phyloP scores from a whole-genome alignment of 495 filamentous ascomycete genomes.

The Pyrenopolyporus hunteri region DNA sequence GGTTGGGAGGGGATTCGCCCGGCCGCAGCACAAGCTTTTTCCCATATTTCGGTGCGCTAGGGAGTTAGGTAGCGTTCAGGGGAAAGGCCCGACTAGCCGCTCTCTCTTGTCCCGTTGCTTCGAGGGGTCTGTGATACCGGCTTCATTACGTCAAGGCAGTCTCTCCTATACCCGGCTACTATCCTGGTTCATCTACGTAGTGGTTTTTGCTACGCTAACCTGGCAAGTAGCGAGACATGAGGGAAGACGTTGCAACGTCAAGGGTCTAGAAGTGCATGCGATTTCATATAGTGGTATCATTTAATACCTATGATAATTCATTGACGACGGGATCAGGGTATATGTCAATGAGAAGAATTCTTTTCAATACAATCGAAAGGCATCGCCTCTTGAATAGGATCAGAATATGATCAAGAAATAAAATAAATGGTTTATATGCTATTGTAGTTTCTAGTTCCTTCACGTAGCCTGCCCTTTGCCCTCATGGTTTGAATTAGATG shows the following conservation, averaged over 20 bases:
- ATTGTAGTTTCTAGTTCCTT: neutral
- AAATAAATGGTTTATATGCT: too few species aligned
- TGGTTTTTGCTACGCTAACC: neutral
- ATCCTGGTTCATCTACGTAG: neutral
- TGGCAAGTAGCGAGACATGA: neutral
- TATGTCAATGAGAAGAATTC: neutral
- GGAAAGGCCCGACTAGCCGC: constrained; percentile 8
- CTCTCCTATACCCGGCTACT: neutral
- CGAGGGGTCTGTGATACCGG: neutral
- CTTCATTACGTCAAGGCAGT: neutral
- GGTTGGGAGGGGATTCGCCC: neutral
- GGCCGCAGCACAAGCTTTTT: neutral
- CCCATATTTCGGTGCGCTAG: constrained; percentile 3
- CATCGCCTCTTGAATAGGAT: constrained; percentile 3
- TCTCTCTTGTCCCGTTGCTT: neutral
- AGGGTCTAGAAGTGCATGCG: neutral
- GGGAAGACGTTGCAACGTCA: neutral
- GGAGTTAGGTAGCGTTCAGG: constrained; percentile 6
- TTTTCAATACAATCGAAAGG: constrained; percentile 8
- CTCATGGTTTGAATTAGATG: constrained; percentile 21
- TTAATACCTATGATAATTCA: neutral
- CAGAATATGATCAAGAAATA: constrained; percentile 3
- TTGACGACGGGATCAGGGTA: constrained; percentile 12
- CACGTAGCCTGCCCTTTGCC: constrained; percentile 1
- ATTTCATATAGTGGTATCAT: neutral